Evolutionary conservation across 345 rosid species (phyloP).

Genomic region (Dimocarpus longan): DNA sequence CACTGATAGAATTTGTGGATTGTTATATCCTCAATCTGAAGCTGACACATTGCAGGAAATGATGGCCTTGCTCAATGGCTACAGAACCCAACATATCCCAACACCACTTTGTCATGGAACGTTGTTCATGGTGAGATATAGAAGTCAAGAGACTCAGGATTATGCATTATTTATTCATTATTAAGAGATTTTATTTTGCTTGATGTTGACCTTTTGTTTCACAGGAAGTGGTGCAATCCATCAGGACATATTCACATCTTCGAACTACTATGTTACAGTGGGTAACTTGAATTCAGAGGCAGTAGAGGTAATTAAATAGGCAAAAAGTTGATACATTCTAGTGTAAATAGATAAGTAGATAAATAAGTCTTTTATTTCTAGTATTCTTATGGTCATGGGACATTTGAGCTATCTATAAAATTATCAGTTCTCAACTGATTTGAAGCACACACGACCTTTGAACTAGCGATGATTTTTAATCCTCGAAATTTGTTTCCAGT

Average conservation of each 20-base stretch:
- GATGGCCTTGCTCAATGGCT: constrained; percentile 88
- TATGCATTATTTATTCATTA: constrained; percentile 21
- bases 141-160: constrained; percentile 13
- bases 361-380: background rate
- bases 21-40: constrained; percentile 27
- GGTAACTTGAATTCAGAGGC: constrained; percentile 79
- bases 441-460: background rate
- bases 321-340: background rate
- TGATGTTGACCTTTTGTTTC: constrained; percentile 21
- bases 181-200: constrained; percentile 9
- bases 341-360: background rate
- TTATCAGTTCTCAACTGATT: background rate
- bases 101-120: constrained; percentile 83
- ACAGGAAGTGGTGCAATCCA: constrained; percentile 69
- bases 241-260: constrained; percentile 62
- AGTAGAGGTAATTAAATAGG: constrained; percentile 56
- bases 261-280: constrained; percentile 75
- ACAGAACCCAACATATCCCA: constrained; percentile 80
- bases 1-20: background rate
- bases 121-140: constrained; percentile 59
- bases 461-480: constrained; percentile 4
- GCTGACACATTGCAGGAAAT: constrained; percentile 56
- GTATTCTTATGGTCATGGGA: background rate
- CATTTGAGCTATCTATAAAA: background rate
- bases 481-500: constrained; percentile 1